Percentiles rank a stretch among this genome's conserved stretches.
Evolutionary conservation across 352 stramenopile species (phyloP).

Genomic region (Phytopythium cucurbitacearum): DNA sequence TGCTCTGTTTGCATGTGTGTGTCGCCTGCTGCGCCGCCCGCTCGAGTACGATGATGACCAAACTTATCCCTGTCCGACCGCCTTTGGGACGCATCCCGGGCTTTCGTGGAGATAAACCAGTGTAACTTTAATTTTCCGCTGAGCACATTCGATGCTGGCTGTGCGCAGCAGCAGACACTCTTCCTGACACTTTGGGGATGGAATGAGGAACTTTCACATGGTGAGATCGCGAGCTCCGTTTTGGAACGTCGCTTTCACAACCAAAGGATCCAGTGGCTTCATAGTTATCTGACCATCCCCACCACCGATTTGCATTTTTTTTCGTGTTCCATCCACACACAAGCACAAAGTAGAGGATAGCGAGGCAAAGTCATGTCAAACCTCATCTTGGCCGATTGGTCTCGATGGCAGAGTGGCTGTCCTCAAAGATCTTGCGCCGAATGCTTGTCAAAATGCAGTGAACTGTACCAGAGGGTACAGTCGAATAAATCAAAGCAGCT

Average conservation of each 20-base stretch:
- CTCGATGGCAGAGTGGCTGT: too few species aligned
- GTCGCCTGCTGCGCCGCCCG: conserved; percentile 12
- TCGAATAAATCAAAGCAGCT: too few species aligned
- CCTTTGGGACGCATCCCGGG: conserved; percentile 71
- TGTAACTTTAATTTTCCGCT: conserved; percentile 86
- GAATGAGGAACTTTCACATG: conserved; percentile 71
- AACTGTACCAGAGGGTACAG: too few species aligned
- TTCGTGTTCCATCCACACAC: not conserved
- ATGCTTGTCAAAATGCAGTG: too few species aligned
- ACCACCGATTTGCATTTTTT: not conserved
- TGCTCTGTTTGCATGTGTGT: conserved; percentile 8
- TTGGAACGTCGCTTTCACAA: conserved; percentile 66
- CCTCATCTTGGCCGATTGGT: too few species aligned
- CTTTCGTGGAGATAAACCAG: conserved; percentile 82
- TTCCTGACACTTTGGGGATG: conserved; percentile 22
- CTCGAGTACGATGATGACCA: conserved; percentile 73
- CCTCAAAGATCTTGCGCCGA: too few species aligned
- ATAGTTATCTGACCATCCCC: conserved; percentile 84
- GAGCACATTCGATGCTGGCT: conserved; percentile 37
- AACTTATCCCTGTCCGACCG: conserved; percentile 89
- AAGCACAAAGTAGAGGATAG: too few species aligned
- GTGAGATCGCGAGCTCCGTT: conserved; percentile 70
- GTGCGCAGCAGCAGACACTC: conserved; percentile 2
- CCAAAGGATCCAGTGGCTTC: conserved; percentile 86
- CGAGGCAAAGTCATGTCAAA: too few species aligned